phyloP scores from a whole-genome alignment of 805 yeast genomes.

The Saturnispora sekii region DNA sequence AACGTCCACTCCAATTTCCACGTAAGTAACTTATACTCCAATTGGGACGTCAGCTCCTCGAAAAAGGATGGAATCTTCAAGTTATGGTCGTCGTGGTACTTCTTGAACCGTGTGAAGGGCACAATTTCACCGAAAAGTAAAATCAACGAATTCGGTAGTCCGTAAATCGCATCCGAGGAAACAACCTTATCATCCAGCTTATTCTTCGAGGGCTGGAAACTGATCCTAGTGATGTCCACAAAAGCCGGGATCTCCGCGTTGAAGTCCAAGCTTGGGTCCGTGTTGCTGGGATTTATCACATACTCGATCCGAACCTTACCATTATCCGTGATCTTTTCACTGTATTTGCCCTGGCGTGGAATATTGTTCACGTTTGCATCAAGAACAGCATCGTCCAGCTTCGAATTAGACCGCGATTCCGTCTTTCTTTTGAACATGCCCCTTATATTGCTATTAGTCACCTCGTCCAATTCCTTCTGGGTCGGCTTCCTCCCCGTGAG shows the following conservation, averaged over 20 bases:
- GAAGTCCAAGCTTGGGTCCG: constrained; percentile 6
- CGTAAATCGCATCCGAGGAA: constrained; percentile 74
- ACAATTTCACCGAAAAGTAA: constrained; percentile 65
- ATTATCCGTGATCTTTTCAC: constrained; percentile 34
- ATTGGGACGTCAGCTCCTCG: constrained; percentile 26
- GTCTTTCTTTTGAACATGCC: constrained; percentile 19
- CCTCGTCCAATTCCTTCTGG: constrained; percentile 19
- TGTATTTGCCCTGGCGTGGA: constrained; percentile 27
- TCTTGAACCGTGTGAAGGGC: constrained; percentile 51
- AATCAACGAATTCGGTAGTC: constrained; percentile 74
- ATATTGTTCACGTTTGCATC: background rate
- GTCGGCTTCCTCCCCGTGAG: constrained; percentile 24
- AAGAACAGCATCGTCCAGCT: background rate
- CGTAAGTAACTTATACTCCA: constrained; percentile 41
- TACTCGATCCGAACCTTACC: constrained; percentile 41
- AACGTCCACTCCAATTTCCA: constrained; percentile 78
- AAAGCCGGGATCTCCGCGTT: constrained; percentile 29
- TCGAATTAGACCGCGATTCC: constrained; percentile 6
- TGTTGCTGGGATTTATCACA: constrained; percentile 25
- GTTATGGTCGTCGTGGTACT: constrained; percentile 35
- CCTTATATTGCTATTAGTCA: constrained; percentile 16
- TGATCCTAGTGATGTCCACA: constrained; percentile 32
- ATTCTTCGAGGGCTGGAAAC: constrained; percentile 30
- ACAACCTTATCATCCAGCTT: constrained; percentile 47
- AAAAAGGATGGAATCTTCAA: constrained; percentile 28